Evolutionary conservation across 805 yeast species (phyloP), one percentile per base, ranked within the genome.

Genomic region (Starmerella powellii): DNA sequence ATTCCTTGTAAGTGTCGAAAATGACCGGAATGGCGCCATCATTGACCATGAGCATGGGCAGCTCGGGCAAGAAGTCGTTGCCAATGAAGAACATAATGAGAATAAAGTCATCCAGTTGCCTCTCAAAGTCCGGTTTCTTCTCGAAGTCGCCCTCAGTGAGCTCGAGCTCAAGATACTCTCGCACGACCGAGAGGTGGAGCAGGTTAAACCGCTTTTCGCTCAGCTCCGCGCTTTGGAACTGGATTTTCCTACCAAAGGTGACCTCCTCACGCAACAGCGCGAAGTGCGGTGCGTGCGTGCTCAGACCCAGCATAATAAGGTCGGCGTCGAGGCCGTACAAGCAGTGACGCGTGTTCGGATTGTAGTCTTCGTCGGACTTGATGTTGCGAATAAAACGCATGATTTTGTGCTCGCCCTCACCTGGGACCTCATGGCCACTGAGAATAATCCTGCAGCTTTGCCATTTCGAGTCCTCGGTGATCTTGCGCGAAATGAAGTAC

Each of bases 351-450:
- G 95, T 87, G 60, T 91, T 91, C 41, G 96, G 95, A 56, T 83
- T 73, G 61, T 88, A 83, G 56, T 77, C 77, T 0, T 93, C 84
- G 54, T 85, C 93, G 30, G 81, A 73, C 53, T 97, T 70, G 60
- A 85, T 95, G 37, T 81, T 73, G 56, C 99, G 74, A 45, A 91
- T 82, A 59, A 85, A 91, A 54, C 80, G 83, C 98, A 91, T 91
- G 53, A 91, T 79, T 62, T 91, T 91, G 66, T 91, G 99, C 63
- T 91, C 99, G 59, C 99, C 99, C 70, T 91, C 99, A 47, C 99
- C 99, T 1, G 99, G 98, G 11, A 88, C 97, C 1, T 94, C 80
- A 31, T 95, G 94, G 59, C 88, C 99, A 56, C 94, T 80, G 31
- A 91, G 78, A 24, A 91, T 80, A 8, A 91, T 85, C 60, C 86